Base-by-base conservation (phyloP, 202 grass and related monocot species). In the Musa balbisiana region DNA sequence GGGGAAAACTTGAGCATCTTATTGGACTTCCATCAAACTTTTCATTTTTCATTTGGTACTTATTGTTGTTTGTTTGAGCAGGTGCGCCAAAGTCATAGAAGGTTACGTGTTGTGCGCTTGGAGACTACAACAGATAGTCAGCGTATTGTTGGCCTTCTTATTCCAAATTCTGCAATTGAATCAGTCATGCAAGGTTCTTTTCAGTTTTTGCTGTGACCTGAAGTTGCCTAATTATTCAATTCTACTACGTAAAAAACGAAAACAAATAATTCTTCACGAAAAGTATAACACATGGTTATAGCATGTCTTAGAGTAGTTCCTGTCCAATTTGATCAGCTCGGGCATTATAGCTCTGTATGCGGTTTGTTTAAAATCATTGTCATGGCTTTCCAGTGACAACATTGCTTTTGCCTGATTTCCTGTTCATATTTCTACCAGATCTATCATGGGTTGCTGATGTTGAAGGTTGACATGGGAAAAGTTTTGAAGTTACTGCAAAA, bases 141-240 rank as follows among this genome's bases (percentile, higher is more conserved):
- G 71, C 81, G 87, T 10, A 83, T 92, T 1, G 87, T 99, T 62
- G 96, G 96, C 3, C 79, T 99, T 67, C 83, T 92, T 69, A 89
- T 99, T 82, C 91, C 91, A 52, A 99, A 92, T 87, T 88, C 78
- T 78, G 96, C 96, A 71, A 89, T 99, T 80, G 91, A 99, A 62
- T 81, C 89, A 43, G 96, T 96, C 78, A 81, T 92, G 84, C 78
- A 85, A 99, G 96, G 96, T 91, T 79, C 78, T 78, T 43, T 87
- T 87, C 66, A 53, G 11, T 17, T 78, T 64, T 24, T 53, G 1
- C 13, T 67, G 51, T 12, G 12, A 73, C 33, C 33, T 43, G 33
- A 43, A 43, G 33, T 43, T 43, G 33, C 33, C 33, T 43, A 43
- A 43, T 43, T 43, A 43, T 43, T 43, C 33, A 8, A 43, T 43